Percentiles rank a stretch among this genome's conserved stretches.
Evolutionary conservation across 139 green algal genomes (phyloP).

Genomic region (Picochlorum sp.): DNA sequence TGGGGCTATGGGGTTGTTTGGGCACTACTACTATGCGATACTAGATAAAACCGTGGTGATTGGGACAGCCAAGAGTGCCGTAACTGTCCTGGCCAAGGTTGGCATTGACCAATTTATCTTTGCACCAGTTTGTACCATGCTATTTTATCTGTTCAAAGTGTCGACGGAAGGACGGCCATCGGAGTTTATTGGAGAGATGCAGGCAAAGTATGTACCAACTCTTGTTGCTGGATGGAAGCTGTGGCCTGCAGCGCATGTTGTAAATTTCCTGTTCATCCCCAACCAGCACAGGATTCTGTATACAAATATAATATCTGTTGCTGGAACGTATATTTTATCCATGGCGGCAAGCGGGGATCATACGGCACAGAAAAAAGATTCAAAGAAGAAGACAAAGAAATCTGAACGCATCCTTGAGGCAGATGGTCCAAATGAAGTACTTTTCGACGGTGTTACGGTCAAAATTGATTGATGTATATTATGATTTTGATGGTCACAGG

Average conservation of each 20-base stretch:
- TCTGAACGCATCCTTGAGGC: not conserved
- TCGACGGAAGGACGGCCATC: not conserved
- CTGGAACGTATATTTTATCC: constrained; percentile 28
- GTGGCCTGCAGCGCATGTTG: constrained; percentile 27
- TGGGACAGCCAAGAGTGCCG: constrained; percentile 18
- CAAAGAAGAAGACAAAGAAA: constrained; percentile 4
- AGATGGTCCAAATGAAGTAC: constrained; percentile 6
- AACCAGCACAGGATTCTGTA: constrained; percentile 37
- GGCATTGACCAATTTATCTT: constrained; percentile 49
- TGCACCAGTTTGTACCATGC: constrained; percentile 38
- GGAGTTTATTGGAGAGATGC: constrained; percentile 8
- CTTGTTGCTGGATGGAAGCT: constrained; percentile 36
- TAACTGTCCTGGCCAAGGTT: constrained; percentile 37
- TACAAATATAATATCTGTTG: constrained; percentile 37
- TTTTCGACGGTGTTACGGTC: constrained; percentile 16
- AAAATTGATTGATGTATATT: constrained; percentile 14
- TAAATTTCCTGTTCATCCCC: constrained; percentile 43
- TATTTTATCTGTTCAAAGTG: constrained; percentile 42
- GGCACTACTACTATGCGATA: constrained; percentile 24
- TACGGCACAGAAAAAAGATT: not conserved
- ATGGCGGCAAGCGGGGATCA: constrained; percentile 10
- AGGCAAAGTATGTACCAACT: constrained; percentile 25
- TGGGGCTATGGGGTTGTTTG: constrained; percentile 11
- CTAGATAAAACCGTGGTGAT: constrained; percentile 29
- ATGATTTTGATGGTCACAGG: not conserved